These are phyloP conservation scores for Ophiostoma sp. DNA, from an alignment of 2,329 filamentous ascomycete species.

Conservation along the genomic window DNA sequence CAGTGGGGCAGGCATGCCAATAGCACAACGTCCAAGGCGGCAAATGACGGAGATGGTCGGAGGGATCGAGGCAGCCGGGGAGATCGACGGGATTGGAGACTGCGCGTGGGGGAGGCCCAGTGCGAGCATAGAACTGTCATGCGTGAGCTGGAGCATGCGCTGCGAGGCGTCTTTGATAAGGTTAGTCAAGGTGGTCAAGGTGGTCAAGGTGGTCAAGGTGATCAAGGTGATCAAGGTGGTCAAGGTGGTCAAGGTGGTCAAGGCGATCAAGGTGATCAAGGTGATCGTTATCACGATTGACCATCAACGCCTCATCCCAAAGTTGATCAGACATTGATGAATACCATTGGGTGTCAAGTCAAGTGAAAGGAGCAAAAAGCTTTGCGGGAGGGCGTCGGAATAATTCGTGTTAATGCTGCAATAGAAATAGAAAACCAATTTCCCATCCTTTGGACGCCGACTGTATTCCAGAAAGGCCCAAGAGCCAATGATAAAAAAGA, in stretches of 20 bases:
- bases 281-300: too few species aligned
- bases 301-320: too few species aligned
- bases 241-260: too few species aligned
- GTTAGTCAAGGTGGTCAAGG: too few species aligned
- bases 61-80: neutral
- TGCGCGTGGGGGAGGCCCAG: neutral
- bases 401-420: neutral
- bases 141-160: neutral
- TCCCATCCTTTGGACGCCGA: conserved; percentile 1
- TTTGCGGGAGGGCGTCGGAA: neutral
- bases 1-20: neutral
- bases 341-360: too few species aligned
- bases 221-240: too few species aligned
- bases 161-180: too few species aligned
- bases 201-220: too few species aligned
- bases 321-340: too few species aligned
- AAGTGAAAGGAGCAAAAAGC: neutral
- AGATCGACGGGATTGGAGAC: conserved; percentile 6
- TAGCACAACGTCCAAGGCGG: neutral
- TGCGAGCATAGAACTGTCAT: neutral
- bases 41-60: conserved; percentile 8
- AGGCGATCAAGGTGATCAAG: too few species aligned
- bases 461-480: neutral
- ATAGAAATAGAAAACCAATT: neutral
- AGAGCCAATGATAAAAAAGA: neutral